Conservation (phyloP, 2,329 filamentous ascomycete genomes). For the Metarhizium brunneum region DNA sequence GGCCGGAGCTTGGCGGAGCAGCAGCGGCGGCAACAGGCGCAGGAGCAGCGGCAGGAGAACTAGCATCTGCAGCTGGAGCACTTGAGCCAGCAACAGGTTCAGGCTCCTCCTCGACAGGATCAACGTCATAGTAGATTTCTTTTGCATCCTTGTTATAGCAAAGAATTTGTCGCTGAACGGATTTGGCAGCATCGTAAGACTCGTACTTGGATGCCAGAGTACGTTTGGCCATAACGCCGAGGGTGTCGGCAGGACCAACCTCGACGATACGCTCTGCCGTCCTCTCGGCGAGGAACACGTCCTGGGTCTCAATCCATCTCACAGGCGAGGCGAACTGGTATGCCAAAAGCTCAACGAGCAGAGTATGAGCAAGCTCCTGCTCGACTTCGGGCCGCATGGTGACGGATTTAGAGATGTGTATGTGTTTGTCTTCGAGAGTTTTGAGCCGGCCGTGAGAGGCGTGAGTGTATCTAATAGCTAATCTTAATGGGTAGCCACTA, state of each 20-base stretch:
- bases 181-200: conserved; percentile 94
- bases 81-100: conserved; percentile 46
- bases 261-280: conserved; percentile 95
- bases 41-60: conserved; percentile 43
- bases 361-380: conserved; percentile 96
- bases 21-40: conserved; percentile 46
- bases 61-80: conserved; percentile 39
- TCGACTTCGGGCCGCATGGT: conserved; percentile 96
- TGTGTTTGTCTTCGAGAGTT: neutral
- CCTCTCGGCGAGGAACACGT: conserved; percentile 97
- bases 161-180: conserved; percentile 91
- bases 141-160: conserved; percentile 99
- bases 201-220: conserved; percentile 96
- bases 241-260: conserved; percentile 90
- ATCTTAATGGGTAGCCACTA: neutral
- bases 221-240: conserved; percentile 94
- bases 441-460: neutral
- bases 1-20: conserved; percentile 65
- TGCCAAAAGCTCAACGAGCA: conserved; percentile 96
- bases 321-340: conserved; percentile 99
- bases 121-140: conserved; percentile 98
- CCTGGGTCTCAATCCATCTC: conserved; percentile 99
- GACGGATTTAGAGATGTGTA: conserved; percentile 15
- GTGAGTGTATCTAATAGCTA: neutral
- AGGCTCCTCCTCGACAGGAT: conserved; percentile 85